Percentiles rank a stretch among this genome's conserved stretches.
Evolutionary conservation across 495 filamentous ascomycete genomes (phyloP).

Genomic region (Cercophora samala): DNA sequence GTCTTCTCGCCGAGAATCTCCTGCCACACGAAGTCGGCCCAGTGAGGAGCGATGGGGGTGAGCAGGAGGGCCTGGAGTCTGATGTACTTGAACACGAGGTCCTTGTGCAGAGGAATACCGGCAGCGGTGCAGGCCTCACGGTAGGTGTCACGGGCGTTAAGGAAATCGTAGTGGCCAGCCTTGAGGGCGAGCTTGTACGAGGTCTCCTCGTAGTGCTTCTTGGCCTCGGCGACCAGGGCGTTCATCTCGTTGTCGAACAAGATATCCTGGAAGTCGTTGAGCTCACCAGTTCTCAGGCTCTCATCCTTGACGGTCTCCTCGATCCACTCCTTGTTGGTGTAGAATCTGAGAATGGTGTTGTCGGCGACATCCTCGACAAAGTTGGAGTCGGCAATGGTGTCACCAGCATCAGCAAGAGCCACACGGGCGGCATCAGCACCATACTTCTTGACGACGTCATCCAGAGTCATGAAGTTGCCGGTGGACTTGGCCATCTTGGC

Average conservation of each 20-base stretch:
- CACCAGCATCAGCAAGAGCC: constrained; percentile 90
- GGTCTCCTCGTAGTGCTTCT: constrained; percentile 71
- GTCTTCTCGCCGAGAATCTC: constrained; percentile 74
- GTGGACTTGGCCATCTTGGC: constrained; percentile 97
- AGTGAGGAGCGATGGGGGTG: constrained; percentile 82
- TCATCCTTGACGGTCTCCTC: constrained; percentile 75
- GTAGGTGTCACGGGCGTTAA: constrained; percentile 82
- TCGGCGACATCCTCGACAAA: constrained; percentile 95
- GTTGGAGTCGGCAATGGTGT: constrained; percentile 94
- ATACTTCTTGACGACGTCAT: constrained; percentile 83
- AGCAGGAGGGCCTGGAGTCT: constrained; percentile 62
- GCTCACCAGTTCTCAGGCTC: constrained; percentile 66
- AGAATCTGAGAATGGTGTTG: constrained; percentile 80
- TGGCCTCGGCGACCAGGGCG: constrained; percentile 69
- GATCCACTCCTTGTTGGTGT: constrained; percentile 86
- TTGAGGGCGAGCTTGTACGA: constrained; percentile 92
- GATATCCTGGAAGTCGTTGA: constrained; percentile 77
- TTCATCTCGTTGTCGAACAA: constrained; percentile 95
- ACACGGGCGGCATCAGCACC: constrained; percentile 90
- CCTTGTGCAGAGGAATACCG: constrained; percentile 78
- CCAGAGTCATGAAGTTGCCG: constrained; percentile 91
- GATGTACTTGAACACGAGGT: constrained; percentile 71
- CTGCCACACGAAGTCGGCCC: constrained; percentile 89
- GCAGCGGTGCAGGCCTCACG: constrained; percentile 72
- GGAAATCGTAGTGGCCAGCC: constrained; percentile 85